Evolutionary conservation across 2,329 filamentous ascomycete genomes (phyloP), one percentile per base, ranked within the genome.

Genomic region (Nakataea oryzae): DNA sequence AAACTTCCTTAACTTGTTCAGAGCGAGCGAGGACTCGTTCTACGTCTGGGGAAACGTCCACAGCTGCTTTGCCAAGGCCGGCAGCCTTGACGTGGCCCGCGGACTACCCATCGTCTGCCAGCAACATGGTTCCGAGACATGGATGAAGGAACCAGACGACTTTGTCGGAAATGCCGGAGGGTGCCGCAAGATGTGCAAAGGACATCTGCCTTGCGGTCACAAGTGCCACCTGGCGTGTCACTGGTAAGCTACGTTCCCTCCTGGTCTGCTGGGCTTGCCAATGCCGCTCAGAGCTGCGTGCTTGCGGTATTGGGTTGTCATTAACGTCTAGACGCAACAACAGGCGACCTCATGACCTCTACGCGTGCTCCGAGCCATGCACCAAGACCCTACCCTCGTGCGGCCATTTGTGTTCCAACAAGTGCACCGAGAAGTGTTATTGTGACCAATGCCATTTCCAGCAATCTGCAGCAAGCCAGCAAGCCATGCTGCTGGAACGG

Each of bases 91-190:
- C n/a, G 60, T 68, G 14, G 65, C 70, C 28, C 71, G 71, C n/a
- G 72, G 76, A 3, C 67, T 93, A 0, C 88, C 88, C 1, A 70
- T 93, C 17, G 78, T 78, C 7, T 95, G 90, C 68, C 68, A 74
- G 7, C 82, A 79, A 0, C 90, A 93, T 69, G 69, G 74, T 0
- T 75, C 70, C 1, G 78, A 76, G 30, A 81, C 76, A 0, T 75
- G 78, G 57, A 79, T 91, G 32, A 72, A 75, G 59, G 75, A 81
- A 13, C 73, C 81, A 0, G 72, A 78, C 1, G 79, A 85, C 24
- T 90, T 72, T 68, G 74, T 65, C 4, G 71, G 71, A 1, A 75
- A 80, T 17, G 73, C 76, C 61, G 86, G 82, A 26, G 85, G 82
- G 7, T 88, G 82, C 70, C 66, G 74, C 60, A 63, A 67, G 58